A percentile compares a stretch with the other conserved stretches of the same genome.
phyloP scores from a whole-genome alignment of 2,329 filamentous ascomycete species.

The Fusarium liriodendri region DNA sequence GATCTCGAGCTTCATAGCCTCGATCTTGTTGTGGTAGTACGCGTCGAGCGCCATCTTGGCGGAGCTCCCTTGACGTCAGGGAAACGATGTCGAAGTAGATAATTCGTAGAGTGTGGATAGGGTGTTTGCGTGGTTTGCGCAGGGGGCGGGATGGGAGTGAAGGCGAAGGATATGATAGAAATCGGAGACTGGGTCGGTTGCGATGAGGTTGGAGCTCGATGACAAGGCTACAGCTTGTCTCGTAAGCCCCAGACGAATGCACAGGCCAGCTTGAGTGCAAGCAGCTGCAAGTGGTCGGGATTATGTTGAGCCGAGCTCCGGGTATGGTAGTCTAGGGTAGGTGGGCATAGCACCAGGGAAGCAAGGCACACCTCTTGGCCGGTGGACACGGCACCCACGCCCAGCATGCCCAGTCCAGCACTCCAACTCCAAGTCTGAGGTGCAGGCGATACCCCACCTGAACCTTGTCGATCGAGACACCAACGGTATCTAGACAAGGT shows the following conservation, averaged over 20 bases:
- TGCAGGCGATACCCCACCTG: constrained; percentile 28
- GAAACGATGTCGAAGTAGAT: constrained; percentile 9
- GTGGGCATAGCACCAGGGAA: too few relatives aligned
- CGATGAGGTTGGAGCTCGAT: constrained; percentile 48
- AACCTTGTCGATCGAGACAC: constrained; percentile 17
- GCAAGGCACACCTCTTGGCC: not conserved
- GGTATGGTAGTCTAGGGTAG: constrained; percentile 35
- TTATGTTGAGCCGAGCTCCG: constrained; percentile 30
- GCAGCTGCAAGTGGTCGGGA: constrained; percentile 24
- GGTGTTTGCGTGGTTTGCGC: not conserved
- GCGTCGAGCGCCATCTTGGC: constrained; percentile 95
- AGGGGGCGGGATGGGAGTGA: constrained; percentile 4
- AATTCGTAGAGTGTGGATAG: constrained; percentile 5
- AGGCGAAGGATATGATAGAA: constrained; percentile 21
- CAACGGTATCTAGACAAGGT: constrained; percentile 11
- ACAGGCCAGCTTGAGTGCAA: constrained; percentile 36
- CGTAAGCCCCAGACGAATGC: constrained; percentile 45
- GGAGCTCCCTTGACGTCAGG: constrained; percentile 41
- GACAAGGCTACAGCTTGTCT: constrained; percentile 51
- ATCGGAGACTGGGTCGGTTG: constrained; percentile 36
- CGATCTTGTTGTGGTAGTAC: constrained; percentile 99
- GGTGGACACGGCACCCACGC: not conserved
- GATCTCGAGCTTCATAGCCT: constrained; percentile 99
- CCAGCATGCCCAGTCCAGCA: not conserved
- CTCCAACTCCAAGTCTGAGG: not conserved